phyloP scores from a whole-genome alignment of 2,329 filamentous ascomycete genomes.

The Allantophomopsis lycopodina region DNA sequence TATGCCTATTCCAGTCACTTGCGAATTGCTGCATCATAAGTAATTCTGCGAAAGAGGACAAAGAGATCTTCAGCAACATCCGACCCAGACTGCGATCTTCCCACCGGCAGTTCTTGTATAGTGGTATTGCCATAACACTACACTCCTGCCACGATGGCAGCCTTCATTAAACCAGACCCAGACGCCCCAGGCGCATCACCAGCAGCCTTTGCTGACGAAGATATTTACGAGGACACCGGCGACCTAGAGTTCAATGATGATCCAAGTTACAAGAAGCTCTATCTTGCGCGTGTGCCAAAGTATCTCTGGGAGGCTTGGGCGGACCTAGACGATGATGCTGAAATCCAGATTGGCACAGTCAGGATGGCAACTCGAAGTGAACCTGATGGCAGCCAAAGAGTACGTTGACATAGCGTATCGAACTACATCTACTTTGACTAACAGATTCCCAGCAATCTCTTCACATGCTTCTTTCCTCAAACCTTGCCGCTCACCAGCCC shows the following conservation, averaged over 20 bases:
- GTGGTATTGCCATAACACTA: conserved; percentile 7
- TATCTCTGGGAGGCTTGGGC: conserved; percentile 73
- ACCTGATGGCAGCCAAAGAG: conserved; percentile 34
- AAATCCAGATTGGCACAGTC: conserved; percentile 70
- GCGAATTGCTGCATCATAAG: too few species aligned
- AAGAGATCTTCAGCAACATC: background rate
- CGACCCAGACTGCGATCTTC: too few species aligned
- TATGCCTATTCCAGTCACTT: too few species aligned
- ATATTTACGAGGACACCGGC: conserved; percentile 55
- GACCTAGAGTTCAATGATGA: conserved; percentile 41
- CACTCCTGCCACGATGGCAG: conserved; percentile 12
- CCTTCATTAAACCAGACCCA: conserved; percentile 33
- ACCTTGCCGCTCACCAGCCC: conserved; percentile 51
- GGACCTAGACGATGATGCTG: conserved; percentile 63
- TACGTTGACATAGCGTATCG: conserved; percentile 4
- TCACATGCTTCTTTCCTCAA: conserved; percentile 54
- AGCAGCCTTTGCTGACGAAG: conserved; percentile 40
- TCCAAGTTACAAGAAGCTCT: conserved; percentile 30
- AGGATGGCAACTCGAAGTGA: conserved; percentile 30
- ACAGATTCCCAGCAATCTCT: conserved; percentile 21
- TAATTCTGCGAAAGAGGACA: background rate
- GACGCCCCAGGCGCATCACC: conserved; percentile 27
- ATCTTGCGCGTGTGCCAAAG: conserved; percentile 66
- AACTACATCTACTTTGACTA: conserved; percentile 12
- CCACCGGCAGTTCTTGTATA: conserved; percentile 3